phyloP scores from a whole-genome alignment of 768 basidiomycete genomes.

The Suillus clintonianus region DNA sequence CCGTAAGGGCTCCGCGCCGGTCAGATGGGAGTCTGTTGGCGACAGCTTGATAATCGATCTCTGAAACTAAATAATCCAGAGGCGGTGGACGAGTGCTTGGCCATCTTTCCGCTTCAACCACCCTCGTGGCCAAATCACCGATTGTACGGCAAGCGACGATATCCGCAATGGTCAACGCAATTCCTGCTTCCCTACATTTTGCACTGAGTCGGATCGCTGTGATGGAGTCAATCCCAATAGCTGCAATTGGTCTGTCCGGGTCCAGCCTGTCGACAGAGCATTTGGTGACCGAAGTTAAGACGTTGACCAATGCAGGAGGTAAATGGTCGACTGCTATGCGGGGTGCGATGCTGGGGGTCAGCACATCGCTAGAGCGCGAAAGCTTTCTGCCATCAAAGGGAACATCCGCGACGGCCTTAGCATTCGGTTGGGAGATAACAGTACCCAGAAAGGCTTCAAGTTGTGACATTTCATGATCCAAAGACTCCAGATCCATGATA shows the following conservation, averaged over 20 bases:
- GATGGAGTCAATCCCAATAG: slow-evolving; percentile 52
- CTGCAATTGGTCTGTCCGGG: slow-evolving; percentile 36
- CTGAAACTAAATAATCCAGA: slow-evolving; percentile 6
- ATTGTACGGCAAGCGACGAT: slow-evolving; percentile 44
- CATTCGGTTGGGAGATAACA: slow-evolving; percentile 21
- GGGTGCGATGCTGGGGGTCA: neutral
- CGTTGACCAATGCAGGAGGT: slow-evolving; percentile 11
- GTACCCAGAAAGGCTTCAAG: slow-evolving; percentile 22
- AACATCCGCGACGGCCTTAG: slow-evolving; percentile 6
- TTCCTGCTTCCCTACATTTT: slow-evolving; percentile 39
- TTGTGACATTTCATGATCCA: slow-evolving; percentile 17
- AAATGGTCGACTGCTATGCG: slow-evolving; percentile 1
- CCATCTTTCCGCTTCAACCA: neutral
- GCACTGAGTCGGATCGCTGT: slow-evolving; percentile 47
- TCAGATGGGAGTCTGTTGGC: slow-evolving; percentile 15
- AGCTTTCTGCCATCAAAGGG: neutral
- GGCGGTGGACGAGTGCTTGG: neutral
- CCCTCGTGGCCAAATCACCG: slow-evolving; percentile 23
- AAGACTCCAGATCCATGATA: slow-evolving; percentile 25
- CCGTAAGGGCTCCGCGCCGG: slow-evolving; percentile 13
- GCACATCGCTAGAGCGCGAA: neutral
- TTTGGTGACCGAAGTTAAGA: slow-evolving; percentile 21
- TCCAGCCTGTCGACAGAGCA: slow-evolving; percentile 31
- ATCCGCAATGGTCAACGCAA: slow-evolving; percentile 37
- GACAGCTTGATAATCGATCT: slow-evolving; percentile 15